A percentile compares a stretch with the other conserved stretches of the same genome.
Evolutionary conservation across 495 filamentous ascomycete species (phyloP).

Genomic region (Durotheca rogersii): DNA sequence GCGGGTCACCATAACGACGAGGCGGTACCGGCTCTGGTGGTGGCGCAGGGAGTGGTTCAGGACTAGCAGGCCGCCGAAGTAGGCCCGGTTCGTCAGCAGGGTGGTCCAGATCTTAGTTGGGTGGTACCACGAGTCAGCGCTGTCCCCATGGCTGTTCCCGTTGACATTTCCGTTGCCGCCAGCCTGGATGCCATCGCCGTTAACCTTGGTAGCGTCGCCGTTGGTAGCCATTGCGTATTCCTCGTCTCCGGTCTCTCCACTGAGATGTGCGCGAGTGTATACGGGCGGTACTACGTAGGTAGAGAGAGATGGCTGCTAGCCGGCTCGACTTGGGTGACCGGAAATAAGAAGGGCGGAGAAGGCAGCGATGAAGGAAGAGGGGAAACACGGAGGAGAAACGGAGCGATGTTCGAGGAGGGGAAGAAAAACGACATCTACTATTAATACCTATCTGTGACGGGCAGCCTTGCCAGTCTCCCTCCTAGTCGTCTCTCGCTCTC

Average conservation of each 20-base stretch:
- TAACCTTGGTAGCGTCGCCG: constrained; percentile 2
- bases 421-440: constrained; percentile 1
- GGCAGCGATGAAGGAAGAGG: neutral
- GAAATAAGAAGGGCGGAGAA: neutral
- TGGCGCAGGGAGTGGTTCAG: constrained; percentile 42
- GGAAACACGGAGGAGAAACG: neutral
- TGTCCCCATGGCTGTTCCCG: neutral
- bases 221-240: constrained; percentile 17
- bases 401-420: neutral
- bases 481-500: neutral
- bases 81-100: constrained; percentile 41
- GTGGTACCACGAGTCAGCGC: constrained; percentile 22
- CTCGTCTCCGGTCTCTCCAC: neutral
- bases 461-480: no score
- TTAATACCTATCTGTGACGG: constrained; percentile 4
- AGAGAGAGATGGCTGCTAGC: no score
- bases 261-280: no score
- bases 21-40: constrained; percentile 38
- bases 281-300: no score
- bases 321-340: no score
- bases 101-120: constrained; percentile 46
- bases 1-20: constrained; percentile 44
- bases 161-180: constrained; percentile 13
- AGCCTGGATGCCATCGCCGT: no score
- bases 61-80: constrained; percentile 42